Base-by-base conservation (phyloP, 805 yeast genomes). In the Zygoascus flipseniorum region DNA sequence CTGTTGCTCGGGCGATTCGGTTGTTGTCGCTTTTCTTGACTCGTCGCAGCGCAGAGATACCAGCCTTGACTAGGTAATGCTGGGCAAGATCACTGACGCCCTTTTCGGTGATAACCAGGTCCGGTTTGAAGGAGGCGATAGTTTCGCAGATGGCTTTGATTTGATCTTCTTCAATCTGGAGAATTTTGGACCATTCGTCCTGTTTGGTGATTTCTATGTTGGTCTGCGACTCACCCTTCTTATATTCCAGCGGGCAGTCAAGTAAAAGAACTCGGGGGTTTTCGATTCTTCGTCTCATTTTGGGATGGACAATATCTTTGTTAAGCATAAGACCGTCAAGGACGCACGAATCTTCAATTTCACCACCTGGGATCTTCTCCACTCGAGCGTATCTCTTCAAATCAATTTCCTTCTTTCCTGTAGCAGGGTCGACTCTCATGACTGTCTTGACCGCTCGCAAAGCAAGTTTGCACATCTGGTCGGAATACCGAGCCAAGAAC, bases 211-310 rank as follows among this genome's bases (percentile, higher is more conserved):
- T 90, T 74, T 93, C 99, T 61, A 93, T 88, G 72, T 93, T 92
- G 52, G 98, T 93, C 71, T 93, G 99, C 2, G 97, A 89, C 74
- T 93, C 99, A 60, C 99, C 99, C 78, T 93, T 93, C 75, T 93
- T 93, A 75, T 93, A 93, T 73, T 93, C 99, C 63, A 93, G 77
- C 11, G 99, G 97, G 72, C 97, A 90, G 72, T 93, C 99, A 62
- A 93, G 77, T 60, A 93, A 77, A 18, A 93, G 79, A 52, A 93
- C 81, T 59, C 92, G 80, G 50, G 99, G 99, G 65, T 89, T 86
- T 68, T 85, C 86, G 61, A 93, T 86, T 62, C 75, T 66, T 69
- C 99, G 83, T 62, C 84, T 84, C 99, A 93, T 93, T 71, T 90
- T 89, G 58, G 99, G 99, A 72, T 93, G 99, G n/a, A 95, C 89